phyloP scores from a whole-genome alignment of 2,329 filamentous ascomycete genomes.

The Pyrenophora seminiperda region DNA sequence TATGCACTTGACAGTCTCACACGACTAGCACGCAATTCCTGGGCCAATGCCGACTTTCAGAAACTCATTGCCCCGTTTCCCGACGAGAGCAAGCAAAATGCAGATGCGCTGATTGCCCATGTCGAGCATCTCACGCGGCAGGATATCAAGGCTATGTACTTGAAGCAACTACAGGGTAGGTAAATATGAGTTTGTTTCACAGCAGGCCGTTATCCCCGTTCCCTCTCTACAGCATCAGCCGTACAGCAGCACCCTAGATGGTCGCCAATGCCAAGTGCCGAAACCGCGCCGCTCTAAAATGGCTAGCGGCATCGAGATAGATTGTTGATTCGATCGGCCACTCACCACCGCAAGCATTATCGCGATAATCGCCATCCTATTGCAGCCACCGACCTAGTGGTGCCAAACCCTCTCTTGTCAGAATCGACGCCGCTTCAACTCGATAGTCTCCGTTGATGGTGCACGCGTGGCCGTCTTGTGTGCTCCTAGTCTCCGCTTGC shows the following conservation, averaged over 20 bases:
- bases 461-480: conserved; percentile 13
- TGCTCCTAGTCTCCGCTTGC: conserved; percentile 2
- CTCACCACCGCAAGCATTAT: conserved; percentile 23
- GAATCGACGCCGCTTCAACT: conserved; percentile 12
- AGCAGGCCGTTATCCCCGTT: conserved; percentile 5
- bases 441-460: conserved; percentile 2
- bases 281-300: conserved; percentile 29
- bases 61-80: conserved; percentile 75
- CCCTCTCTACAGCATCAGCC: conserved; percentile 7
- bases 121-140: conserved; percentile 71
- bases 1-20: conserved; percentile 73
- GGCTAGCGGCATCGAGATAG: conserved; percentile 23
- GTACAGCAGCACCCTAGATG: conserved; percentile 16
- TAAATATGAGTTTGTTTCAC: conserved; percentile 22
- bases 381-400: conserved; percentile 17
- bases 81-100: conserved; percentile 63
- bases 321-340: conserved; percentile 29
- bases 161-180: conserved; percentile 72
- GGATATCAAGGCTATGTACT: conserved; percentile 76
- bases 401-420: conserved; percentile 17
- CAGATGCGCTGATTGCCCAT: conserved; percentile 66
- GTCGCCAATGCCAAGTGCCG: conserved; percentile 24
- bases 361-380: conserved; percentile 36
- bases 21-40: conserved; percentile 66
- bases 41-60: conserved; percentile 68